A percentile compares a stretch with the other conserved stretches of the same genome.
Conservation (phyloP, 2,329 filamentous ascomycete species). For the Diaporthe sp. region DNA sequence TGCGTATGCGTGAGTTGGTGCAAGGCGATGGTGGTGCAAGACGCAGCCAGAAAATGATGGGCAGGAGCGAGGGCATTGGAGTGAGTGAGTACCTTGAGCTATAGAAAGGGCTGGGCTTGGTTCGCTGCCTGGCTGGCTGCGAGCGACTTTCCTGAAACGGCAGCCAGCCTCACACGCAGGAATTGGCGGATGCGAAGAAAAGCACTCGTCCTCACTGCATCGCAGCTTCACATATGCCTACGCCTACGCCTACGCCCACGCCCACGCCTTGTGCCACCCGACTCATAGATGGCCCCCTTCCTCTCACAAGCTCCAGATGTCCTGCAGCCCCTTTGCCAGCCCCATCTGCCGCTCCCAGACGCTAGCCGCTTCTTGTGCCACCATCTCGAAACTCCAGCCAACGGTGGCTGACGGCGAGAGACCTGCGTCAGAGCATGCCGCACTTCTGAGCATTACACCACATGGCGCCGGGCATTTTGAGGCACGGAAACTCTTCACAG, state of each 20-base stretch:
- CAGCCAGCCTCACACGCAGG: neutral
- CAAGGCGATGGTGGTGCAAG: neutral
- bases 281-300: neutral
- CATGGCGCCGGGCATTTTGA: conserved; percentile 6
- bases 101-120: conserved; percentile 4
- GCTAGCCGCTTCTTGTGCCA: conserved; percentile 6
- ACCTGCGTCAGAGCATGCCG: neutral
- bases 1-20: neutral
- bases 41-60: neutral
- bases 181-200: neutral
- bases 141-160: conserved; percentile 20
- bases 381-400: conserved; percentile 19
- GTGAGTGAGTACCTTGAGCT: neutral
- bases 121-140: neutral
- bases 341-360: conserved; percentile 9
- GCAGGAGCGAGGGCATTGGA: neutral
- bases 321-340: neutral
- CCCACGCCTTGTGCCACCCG: neutral
- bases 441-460: conserved; percentile 18
- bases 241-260: too few relatives aligned
- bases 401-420: neutral
- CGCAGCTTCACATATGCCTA: neutral
- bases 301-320: neutral
- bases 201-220: neutral
- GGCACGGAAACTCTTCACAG: neutral